Evolutionary conservation across 768 basidiomycete genomes (phyloP), one percentile per base, ranked within the genome.

Genomic region (Lactarius indigo): DNA sequence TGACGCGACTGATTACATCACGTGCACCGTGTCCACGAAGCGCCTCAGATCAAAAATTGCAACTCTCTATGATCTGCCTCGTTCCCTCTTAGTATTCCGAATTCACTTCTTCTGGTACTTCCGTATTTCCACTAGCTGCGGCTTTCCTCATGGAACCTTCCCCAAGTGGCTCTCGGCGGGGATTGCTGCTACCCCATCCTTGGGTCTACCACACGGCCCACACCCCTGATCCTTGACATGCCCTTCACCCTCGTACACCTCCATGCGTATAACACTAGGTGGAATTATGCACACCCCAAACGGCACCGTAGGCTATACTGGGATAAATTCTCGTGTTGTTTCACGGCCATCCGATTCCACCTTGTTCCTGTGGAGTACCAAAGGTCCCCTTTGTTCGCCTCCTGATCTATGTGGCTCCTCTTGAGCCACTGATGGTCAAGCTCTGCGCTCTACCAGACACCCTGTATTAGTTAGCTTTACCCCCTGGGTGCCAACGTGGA

Each of bases 231-330:
- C 44, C 54, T 55, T 55, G 59, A 56, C 58, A 33, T 20, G 18
- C 55, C 55, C 55, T 30, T 9, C 58, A 59, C 61, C 61, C 65
- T 66, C 62, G 44, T 63, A 47, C 57, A 52, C 59, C 37, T 50
- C 44, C 60, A 15, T 47, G 33, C 50, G 47, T 47, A 61, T 47
- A 61, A 61, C 30, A 28, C 41, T 52, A 52, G 50, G 57, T 52
- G 52, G 33, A 8, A 37, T 39, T 57, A 55, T 52, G 57, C 50
- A 52, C 50, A 59, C 57, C 52, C 37, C 39, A 50, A 35, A 39
- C 26, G 26, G 35, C 12, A n/a, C 35, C 35, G 35, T 61, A 20
- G 4, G 4, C 65, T 58, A 66, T 58, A 58, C 56, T 57, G 23
- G 57, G 47, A 42, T 63, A 62, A 31, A 28, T 62, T 50, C 65